phyloP scores from a whole-genome alignment of 169 alveolate genomes.

The Amoebophrya sp. region DNA sequence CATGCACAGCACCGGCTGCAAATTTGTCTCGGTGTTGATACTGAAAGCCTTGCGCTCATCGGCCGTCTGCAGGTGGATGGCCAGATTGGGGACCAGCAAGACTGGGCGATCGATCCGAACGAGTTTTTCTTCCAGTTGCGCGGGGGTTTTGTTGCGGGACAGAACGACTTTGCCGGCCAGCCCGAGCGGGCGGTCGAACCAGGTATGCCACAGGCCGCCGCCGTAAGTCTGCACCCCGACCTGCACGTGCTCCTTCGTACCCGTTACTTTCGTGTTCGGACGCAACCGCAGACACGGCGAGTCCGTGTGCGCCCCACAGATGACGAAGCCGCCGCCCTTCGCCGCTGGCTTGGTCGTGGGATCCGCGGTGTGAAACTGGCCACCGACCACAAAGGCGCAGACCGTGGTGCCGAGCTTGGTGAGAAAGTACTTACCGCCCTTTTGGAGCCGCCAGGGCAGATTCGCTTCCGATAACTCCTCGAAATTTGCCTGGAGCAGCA shows the following conservation, averaged over 20 bases:
- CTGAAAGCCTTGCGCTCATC: conserved; percentile 72
- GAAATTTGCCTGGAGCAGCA: conserved; percentile 51
- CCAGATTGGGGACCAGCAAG: conserved; percentile 80
- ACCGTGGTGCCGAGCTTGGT: conserved; percentile 77
- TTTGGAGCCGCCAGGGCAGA: conserved; percentile 44
- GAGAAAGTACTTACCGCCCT: conserved; percentile 72
- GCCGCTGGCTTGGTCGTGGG: not conserved
- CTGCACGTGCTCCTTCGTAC: conserved; percentile 50
- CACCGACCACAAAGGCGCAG: conserved; percentile 69
- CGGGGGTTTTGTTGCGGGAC: not conserved
- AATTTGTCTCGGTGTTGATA: conserved; percentile 64
- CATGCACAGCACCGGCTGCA: conserved; percentile 69
- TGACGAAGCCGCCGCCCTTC: conserved; percentile 60
- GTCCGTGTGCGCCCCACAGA: conserved; percentile 88
- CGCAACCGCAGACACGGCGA: conserved; percentile 89
- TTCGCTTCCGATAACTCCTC: conserved; percentile 50
- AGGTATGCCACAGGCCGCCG: conserved; percentile 95
- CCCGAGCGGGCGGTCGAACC: conserved; percentile 93
- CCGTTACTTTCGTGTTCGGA: conserved; percentile 70
- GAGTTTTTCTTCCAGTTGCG: not conserved
- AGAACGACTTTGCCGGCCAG: conserved; percentile 87
- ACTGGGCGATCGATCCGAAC: conserved; percentile 75
- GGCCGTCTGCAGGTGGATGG: conserved; percentile 78
- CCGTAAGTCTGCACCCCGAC: conserved; percentile 85
- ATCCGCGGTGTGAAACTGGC: not conserved